Evolutionary conservation across 1,284 basidiomycete genomes (phyloP).

Genomic region (Cronartium ribicola): DNA sequence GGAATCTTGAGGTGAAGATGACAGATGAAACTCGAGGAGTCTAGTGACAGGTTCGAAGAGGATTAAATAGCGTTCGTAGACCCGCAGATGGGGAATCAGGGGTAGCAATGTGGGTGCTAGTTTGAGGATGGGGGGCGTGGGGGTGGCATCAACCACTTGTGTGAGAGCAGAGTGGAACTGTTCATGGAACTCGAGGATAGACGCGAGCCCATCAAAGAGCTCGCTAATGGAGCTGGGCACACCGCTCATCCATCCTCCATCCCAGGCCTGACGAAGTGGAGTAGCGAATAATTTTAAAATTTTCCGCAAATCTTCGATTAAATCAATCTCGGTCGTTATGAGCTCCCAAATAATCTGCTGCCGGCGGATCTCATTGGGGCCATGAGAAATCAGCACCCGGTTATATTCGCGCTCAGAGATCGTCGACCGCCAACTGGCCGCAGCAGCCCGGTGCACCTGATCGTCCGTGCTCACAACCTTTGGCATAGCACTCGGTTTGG

Average conservation of each 20-base stretch:
- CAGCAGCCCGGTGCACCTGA: not conserved
- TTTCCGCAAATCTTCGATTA: slow-evolving; percentile 63
- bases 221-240: slow-evolving; percentile 64
- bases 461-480: not conserved
- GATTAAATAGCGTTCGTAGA: slow-evolving; percentile 78
- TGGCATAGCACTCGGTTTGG: not conserved
- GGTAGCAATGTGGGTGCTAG: slow-evolving; percentile 64
- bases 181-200: slow-evolving; percentile 57
- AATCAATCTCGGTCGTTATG: slow-evolving; percentile 63
- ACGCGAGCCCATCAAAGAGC: slow-evolving; percentile 77
- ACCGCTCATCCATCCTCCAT: slow-evolving; percentile 65
- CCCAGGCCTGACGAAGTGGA: slow-evolving; percentile 63
- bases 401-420: not conserved
- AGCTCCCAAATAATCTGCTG: slow-evolving; percentile 68
- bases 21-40: slow-evolving; percentile 57
- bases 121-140: slow-evolving; percentile 51
- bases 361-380: slow-evolving; percentile 59
- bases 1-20: slow-evolving; percentile 54
- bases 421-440: not conserved
- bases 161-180: not conserved
- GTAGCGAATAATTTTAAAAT: slow-evolving; percentile 67
- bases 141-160: not conserved
- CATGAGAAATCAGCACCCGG: slow-evolving; percentile 42
- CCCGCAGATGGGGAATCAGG: slow-evolving; percentile 64
- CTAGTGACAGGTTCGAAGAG: slow-evolving; percentile 63